Conservation (phyloP, 768 basidiomycete species). For the Macrolepiota albuminosa region DNA sequence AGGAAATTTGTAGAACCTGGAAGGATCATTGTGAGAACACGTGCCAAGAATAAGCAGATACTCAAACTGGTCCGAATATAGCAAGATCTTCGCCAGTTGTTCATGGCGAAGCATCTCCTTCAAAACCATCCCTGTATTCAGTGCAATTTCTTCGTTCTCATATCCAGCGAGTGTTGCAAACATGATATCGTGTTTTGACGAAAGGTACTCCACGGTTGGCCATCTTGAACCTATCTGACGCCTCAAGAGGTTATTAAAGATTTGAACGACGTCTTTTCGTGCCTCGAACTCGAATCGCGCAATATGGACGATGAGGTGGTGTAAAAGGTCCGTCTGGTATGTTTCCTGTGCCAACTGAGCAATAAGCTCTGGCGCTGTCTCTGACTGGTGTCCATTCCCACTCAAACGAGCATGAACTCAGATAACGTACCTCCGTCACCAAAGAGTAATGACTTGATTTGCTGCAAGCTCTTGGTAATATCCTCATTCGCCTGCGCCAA, state of each 20-base stretch:
- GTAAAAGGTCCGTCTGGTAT: conserved; percentile 85
- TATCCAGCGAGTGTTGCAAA: conserved; percentile 91
- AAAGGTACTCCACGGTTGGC: conserved; percentile 96
- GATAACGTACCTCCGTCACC: conserved; percentile 75
- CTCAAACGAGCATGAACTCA: not conserved
- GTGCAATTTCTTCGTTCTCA: conserved; percentile 90
- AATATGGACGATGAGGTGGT: conserved; percentile 75
- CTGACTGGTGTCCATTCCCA: conserved; percentile 28
- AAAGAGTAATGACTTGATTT: conserved; percentile 82
- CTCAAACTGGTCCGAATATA: conserved; percentile 90
- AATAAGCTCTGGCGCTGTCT: conserved; percentile 83
- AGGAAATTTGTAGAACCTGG: conserved; percentile 93
- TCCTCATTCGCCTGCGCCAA: conserved; percentile 76
- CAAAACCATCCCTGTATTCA: conserved; percentile 97
- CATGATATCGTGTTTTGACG: conserved; percentile 62
- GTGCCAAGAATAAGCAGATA: conserved; percentile 10
- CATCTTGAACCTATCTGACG: conserved; percentile 91
- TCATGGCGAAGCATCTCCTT: conserved; percentile 97
- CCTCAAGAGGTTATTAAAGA: conserved; percentile 83
- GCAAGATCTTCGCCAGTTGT: conserved; percentile 79
- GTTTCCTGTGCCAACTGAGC: conserved; percentile 96
- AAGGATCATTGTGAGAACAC: not conserved
- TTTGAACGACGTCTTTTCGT: conserved; percentile 79
- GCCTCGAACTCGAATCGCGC: conserved; percentile 93
- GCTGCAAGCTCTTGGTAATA: conserved; percentile 82